Conservation (phyloP, 768 basidiomycete species). For the Phlegmacium glaucopus region DNA sequence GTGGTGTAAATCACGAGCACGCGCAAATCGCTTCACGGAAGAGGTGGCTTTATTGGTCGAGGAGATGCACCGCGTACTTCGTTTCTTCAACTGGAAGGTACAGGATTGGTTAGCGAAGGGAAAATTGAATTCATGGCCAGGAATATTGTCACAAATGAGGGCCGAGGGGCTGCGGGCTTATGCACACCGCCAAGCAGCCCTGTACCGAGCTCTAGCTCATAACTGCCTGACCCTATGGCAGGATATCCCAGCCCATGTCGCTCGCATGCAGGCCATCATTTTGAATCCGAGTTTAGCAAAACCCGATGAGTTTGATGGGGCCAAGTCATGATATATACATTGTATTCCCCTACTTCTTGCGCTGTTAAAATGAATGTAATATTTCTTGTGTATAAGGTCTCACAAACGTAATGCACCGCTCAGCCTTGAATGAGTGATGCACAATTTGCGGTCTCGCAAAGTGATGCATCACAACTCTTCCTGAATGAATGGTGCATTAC, state of each 20-base stretch:
- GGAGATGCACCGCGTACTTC: constrained; percentile 22
- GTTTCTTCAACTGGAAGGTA: constrained; percentile 19
- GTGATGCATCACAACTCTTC: no score
- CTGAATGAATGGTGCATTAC: no score
- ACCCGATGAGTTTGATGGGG: no score
- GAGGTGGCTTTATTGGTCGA: constrained; percentile 21
- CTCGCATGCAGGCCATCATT: background rate
- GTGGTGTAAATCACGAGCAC: constrained; percentile 19
- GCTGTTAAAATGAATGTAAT: no score
- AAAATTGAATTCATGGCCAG: background rate
- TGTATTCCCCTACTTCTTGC: no score
- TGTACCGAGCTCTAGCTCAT: background rate
- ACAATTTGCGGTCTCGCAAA: no score
- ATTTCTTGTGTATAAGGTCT: no score
- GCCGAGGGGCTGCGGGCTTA: background rate
- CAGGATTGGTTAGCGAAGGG: constrained; percentile 11
- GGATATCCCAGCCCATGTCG: background rate
- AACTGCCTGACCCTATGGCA: background rate
- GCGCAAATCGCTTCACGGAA: constrained; percentile 14
- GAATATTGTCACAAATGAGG: background rate
- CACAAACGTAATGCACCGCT: no score
- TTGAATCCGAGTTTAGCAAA: no score
- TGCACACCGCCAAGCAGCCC: background rate
- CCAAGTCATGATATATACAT: no score
- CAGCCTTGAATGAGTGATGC: no score